Evolutionary conservation across 169 alveolate species (phyloP).

Genomic region (Blepharisma undulans): DNA sequence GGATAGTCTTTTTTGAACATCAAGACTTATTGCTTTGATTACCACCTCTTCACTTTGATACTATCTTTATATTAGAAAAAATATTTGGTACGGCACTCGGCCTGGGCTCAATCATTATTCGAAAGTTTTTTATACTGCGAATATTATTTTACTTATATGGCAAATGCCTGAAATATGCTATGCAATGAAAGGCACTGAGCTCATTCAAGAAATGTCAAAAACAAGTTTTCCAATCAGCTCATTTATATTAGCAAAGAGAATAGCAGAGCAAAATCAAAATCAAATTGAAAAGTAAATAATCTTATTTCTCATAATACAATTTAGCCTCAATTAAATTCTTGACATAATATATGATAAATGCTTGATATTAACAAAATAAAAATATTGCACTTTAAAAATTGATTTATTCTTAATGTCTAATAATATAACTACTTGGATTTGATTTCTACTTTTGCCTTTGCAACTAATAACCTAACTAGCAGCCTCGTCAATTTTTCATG

Average conservation of each 20-base stretch:
- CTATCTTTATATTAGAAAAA: neutral
- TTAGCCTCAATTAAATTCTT: no score
- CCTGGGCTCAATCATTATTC: neutral
- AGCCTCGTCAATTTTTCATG: conserved; percentile 30
- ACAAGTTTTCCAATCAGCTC: neutral
- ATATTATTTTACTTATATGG: neutral
- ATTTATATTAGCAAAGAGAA: neutral
- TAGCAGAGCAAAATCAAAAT: neutral
- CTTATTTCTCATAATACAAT: no score
- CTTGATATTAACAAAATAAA: no score
- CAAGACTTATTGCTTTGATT: neutral
- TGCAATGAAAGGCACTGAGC: neutral
- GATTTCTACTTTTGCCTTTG: neutral
- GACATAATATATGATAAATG: no score
- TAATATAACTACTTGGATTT: neutral
- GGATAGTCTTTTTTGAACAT: neutral
- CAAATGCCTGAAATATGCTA: neutral
- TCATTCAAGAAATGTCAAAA: neutral
- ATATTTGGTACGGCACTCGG: neutral
- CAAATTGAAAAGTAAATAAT: no score
- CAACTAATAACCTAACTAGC: neutral
- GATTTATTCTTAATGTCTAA: neutral
- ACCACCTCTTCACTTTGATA: neutral
- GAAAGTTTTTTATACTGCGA: neutral
- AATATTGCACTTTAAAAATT: neutral